Evolutionary conservation across 78 protist genomes (phyloP).

Genomic region (Isochrysis galbana): DNA sequence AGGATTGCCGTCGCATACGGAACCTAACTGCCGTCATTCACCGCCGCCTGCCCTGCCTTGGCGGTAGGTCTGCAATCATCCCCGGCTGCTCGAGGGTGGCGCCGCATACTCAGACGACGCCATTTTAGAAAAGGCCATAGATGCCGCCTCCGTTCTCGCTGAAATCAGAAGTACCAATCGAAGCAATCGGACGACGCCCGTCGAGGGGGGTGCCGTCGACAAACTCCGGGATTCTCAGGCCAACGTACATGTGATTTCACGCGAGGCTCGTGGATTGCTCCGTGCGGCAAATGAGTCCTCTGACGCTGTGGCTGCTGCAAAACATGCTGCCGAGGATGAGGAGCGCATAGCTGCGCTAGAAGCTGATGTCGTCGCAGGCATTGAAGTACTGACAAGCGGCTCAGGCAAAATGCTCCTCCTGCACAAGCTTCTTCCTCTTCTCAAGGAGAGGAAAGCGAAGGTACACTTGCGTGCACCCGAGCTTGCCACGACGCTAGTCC

Average conservation of each 20-base stretch:
- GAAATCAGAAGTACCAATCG: background rate
- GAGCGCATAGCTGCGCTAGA: background rate
- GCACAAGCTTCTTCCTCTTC: constrained; percentile 85
- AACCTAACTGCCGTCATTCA: too few relatives aligned
- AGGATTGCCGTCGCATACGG: too few relatives aligned
- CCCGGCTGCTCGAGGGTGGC: constrained; percentile 79
- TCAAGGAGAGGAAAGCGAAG: constrained; percentile 70
- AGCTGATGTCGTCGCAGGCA: background rate
- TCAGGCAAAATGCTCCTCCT: constrained; percentile 90
- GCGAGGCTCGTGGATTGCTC: too few relatives aligned
- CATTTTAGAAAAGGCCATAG: background rate
- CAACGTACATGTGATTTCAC: too few relatives aligned
- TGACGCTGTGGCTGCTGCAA: too few relatives aligned
- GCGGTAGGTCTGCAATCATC: constrained; percentile 85
- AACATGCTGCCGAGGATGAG: background rate
- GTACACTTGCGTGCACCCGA: too few relatives aligned
- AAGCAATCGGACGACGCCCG: too few relatives aligned
- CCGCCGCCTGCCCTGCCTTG: background rate
- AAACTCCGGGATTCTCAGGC: too few relatives aligned
- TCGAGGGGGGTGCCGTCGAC: too few relatives aligned
- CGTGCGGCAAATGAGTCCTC: too few relatives aligned
- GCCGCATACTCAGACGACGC: constrained; percentile 61
- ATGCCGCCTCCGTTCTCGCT: background rate
- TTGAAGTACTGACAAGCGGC: constrained; percentile 34
- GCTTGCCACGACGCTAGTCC: too few relatives aligned